Conservation (phyloP, 345 rosid species). For the Geranium rotundifolium region DNA sequence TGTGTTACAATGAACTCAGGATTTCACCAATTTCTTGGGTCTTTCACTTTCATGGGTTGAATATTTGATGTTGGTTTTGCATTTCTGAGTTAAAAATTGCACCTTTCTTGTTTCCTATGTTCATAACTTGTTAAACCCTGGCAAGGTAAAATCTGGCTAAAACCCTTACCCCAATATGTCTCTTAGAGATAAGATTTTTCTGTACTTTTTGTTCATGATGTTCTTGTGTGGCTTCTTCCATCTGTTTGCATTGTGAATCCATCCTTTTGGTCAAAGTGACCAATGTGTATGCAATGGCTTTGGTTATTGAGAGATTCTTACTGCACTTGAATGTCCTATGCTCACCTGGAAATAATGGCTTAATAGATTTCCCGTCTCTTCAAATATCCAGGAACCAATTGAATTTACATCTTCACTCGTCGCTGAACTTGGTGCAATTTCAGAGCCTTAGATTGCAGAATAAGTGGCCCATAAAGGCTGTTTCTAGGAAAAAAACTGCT, state of each 20-base stretch:
- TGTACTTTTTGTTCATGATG: neutral
- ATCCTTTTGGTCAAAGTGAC: neutral
- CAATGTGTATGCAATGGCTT: neutral
- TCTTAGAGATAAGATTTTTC: neutral
- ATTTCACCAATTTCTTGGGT: neutral
- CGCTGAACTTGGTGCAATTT: constrained; percentile 27
- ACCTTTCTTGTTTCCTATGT: too few relatives aligned
- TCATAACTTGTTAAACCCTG: neutral
- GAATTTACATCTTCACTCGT: constrained; percentile 22
- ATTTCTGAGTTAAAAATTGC: neutral
- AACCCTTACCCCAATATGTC: neutral
- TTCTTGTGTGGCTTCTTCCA: too few relatives aligned
- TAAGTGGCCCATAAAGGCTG: constrained; percentile 34
- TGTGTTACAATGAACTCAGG: neutral
- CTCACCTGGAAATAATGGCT: neutral
- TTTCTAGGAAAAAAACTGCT: constrained; percentile 41
- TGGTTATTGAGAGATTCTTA: neutral
- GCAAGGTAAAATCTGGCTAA: neutral
- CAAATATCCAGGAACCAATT: constrained; percentile 33
- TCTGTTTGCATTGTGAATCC: neutral
- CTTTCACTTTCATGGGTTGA: neutral
- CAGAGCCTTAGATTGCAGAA: constrained; percentile 32
- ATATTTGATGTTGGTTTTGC: neutral
- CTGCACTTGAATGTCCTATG: too few relatives aligned
- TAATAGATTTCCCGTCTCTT: neutral